Evolutionary conservation across 108 stramenopile genomes (phyloP).

Genomic region (Craspedostauros australis): DNA sequence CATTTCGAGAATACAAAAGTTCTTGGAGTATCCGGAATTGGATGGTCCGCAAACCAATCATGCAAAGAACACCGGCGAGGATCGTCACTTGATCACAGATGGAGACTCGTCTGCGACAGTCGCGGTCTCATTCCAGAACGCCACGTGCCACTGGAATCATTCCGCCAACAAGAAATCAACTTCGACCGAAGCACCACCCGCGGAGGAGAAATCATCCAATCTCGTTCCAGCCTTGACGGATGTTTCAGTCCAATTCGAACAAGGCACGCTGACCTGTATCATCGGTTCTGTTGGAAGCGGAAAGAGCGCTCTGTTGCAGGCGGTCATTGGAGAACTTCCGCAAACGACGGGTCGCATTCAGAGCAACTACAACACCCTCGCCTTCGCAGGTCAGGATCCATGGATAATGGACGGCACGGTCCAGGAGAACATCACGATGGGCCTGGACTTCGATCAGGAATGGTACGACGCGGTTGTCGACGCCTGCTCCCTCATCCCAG

Average conservation of each 20-base stretch:
- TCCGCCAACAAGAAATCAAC: no score
- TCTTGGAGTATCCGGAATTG: slow-evolving; percentile 60
- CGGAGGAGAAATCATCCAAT: no score
- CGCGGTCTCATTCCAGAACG: slow-evolving; percentile 18
- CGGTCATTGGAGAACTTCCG: slow-evolving; percentile 58
- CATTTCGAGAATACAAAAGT: slow-evolving; percentile 58
- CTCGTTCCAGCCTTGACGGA: slow-evolving; percentile 29
- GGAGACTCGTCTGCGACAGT: background rate
- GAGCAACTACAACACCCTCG: slow-evolving; percentile 39
- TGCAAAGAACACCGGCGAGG: background rate
- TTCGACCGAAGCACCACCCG: slow-evolving; percentile 4
- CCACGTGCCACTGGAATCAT: slow-evolving; percentile 44
- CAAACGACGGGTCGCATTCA: slow-evolving; percentile 24
- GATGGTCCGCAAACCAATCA: slow-evolving; percentile 18
- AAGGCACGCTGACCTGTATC: slow-evolving; percentile 40
- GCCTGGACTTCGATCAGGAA: slow-evolving; percentile 29
- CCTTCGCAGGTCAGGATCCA: slow-evolving; percentile 82
- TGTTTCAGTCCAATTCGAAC: slow-evolving; percentile 37
- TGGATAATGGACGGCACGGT: slow-evolving; percentile 86
- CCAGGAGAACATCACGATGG: slow-evolving; percentile 76
- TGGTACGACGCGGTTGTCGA: slow-evolving; percentile 47
- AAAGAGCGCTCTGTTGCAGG: slow-evolving; percentile 52
- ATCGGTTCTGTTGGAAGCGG: slow-evolving; percentile 55
- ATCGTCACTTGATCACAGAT: no score
- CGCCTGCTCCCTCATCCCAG: slow-evolving; percentile 58